These are phyloP conservation scores for Alternaria gaisen DNA, from an alignment of 2,329 filamentous ascomycete species.

Conservation along the genomic window DNA sequence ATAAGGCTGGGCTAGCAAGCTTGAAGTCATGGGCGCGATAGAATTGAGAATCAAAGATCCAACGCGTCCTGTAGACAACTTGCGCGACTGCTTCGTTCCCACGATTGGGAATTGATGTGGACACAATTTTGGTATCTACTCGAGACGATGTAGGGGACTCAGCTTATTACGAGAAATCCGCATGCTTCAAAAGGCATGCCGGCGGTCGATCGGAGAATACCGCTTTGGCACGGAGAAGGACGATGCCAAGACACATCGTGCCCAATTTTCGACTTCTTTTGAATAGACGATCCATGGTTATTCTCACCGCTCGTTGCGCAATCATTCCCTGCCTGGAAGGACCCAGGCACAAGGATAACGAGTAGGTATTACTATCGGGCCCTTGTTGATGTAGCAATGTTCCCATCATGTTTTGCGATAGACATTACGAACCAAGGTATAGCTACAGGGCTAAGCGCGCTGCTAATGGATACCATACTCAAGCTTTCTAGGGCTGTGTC, in stretches of 20 bases:
- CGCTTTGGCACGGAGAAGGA: conserved; percentile 2
- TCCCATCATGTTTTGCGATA: neutral
- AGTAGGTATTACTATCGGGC: neutral
- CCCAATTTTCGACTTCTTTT: neutral
- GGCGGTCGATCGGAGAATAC: conserved; percentile 3
- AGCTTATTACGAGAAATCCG: neutral
- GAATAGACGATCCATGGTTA: neutral
- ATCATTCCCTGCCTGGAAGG: neutral
- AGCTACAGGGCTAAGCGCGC: neutral
- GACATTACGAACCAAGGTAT: neutral
- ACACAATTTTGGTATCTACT: neutral
- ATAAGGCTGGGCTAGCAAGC: neutral
- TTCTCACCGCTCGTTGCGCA: neutral
- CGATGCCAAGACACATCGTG: neutral
- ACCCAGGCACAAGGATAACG: neutral
- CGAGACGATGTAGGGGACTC: neutral
- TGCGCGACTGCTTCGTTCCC: neutral
- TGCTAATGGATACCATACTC: neutral
- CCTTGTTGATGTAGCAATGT: neutral
- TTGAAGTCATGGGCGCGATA: neutral
- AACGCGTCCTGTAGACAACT: conserved; percentile 4
- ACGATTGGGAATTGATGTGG: neutral
- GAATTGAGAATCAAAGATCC: neutral
- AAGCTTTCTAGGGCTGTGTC: neutral
- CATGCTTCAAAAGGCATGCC: neutral